Evolutionary conservation across 345 rosid genomes (phyloP), one percentile per base, ranked within the genome.

Genomic region (Rhizophora apiculata): DNA sequence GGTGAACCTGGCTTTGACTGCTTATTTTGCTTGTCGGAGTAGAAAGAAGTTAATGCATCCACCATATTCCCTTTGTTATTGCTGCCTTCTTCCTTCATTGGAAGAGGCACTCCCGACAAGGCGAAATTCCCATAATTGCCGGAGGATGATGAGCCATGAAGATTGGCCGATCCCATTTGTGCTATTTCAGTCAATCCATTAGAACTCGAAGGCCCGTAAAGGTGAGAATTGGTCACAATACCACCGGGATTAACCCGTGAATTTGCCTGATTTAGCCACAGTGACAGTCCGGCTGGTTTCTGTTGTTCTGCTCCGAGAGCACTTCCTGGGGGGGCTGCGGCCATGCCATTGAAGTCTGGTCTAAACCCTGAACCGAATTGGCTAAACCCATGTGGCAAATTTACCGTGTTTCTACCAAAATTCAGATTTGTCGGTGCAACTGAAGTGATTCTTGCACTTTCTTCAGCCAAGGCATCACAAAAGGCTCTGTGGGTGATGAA

Each of bases 401-500:
- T 82, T n/a, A 77, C 63, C 9, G 80, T 20, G 26, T 81, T 86
- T 26, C 77, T 84, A 72, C 84, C 71, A 76, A 91, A 89, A 70
- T 76, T 88, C 20, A 91, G 86, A 78, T 88, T 88, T 6, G 89
- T 71, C 6, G 87, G 4, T 54, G 73, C 43, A 18, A 68, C 83
- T 8, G 96, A 82, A 62, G 79, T 83, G 77, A 85, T 69, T 70
- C 96, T 88, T 18, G 87, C 85, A 70, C 90, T 84, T 67, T 93
- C 97, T 67, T 91, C 98, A 1, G 93, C 86, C 49, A 93, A 82
- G 53, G 98, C 97, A 55, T 93, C 98, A 21, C 98, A 93, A 54
- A 93, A 93, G 16, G 98, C 98, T 79, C 98, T 83, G 68, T 93
- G 98, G 21, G 98, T 93, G 70, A 89, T 91, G 68, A 93, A 93